Conservation (phyloP, 257 asterid species). For the Primulina eburnea region DNA sequence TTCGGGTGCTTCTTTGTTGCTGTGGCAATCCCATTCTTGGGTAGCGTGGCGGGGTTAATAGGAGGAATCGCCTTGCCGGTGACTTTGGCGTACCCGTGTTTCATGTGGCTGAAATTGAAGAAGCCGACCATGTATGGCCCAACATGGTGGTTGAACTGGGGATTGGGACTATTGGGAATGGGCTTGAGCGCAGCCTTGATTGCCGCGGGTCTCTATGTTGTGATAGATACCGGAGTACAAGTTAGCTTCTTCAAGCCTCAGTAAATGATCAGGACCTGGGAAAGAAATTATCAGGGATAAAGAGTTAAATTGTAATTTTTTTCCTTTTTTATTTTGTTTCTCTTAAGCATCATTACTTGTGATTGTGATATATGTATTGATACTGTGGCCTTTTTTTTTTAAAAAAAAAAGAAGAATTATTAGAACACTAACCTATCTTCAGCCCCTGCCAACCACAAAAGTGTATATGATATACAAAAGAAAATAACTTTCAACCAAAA, state of each 20-base stretch:
- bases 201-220: constrained; percentile 65
- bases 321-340: too few relatives aligned
- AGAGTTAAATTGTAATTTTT: too few relatives aligned
- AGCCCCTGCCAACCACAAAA: too few relatives aligned
- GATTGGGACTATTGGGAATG: constrained; percentile 62
- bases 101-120: constrained; percentile 85
- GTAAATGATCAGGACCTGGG: constrained; percentile 5
- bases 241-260: constrained; percentile 69
- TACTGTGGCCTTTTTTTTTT: too few relatives aligned
- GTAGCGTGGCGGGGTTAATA: constrained; percentile 69
- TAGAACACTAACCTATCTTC: too few relatives aligned
- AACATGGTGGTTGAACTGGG: constrained; percentile 75
- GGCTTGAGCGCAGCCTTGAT: constrained; percentile 44
- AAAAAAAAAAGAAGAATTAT: too few relatives aligned
- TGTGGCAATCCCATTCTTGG: constrained; percentile 76
- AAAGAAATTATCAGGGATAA: too few relatives aligned
- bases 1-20: constrained; percentile 62
- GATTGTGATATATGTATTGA: too few relatives aligned
- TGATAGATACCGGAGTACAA: constrained; percentile 62
- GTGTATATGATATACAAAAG: too few relatives aligned
- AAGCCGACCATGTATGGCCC: constrained; percentile 53
- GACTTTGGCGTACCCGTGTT: constrained; percentile 73
- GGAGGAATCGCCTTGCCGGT: constrained; percentile 82
- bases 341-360: too few relatives aligned
- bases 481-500: too few relatives aligned